Evolutionary conservation across 495 filamentous ascomycete genomes (phyloP).

Genomic region (Chaetomium cochliodes): DNA sequence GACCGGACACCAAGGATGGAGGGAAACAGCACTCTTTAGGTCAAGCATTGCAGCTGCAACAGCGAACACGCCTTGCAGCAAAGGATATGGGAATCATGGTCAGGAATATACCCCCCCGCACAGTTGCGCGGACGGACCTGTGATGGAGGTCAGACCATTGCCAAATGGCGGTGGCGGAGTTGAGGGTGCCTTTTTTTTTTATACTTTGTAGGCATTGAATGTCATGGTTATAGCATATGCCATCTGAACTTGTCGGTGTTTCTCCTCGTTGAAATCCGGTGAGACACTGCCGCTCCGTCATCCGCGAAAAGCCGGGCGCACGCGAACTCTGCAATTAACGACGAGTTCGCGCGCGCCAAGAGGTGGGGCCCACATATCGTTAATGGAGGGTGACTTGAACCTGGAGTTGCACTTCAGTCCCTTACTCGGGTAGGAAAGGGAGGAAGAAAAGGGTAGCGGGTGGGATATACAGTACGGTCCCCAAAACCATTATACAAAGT

Average conservation of each 20-base stretch:
- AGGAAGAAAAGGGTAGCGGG: not conserved
- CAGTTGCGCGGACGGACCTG: not conserved
- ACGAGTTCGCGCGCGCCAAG: constrained; percentile 12
- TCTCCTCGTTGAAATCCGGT: not conserved
- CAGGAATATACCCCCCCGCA: too few relatives aligned
- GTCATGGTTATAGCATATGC: not conserved
- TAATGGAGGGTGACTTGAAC: too few relatives aligned
- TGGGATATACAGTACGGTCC: too few relatives aligned
- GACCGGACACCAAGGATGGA: not conserved
- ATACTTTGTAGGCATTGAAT: not conserved
- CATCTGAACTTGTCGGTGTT: not conserved
- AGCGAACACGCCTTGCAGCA: not conserved
- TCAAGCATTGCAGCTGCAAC: not conserved
- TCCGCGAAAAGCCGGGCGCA: not conserved
- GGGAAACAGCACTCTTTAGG: constrained; percentile 22
- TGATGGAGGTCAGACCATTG: constrained; percentile 3
- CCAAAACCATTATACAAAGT: too few relatives aligned
- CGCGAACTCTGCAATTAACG: constrained; percentile 17
- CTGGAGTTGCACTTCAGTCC: too few relatives aligned
- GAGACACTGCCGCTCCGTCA: not conserved
- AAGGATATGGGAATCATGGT: not conserved
- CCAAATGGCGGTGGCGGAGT: not conserved
- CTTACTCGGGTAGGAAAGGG: too few relatives aligned
- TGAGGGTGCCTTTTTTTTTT: constrained; percentile 2
- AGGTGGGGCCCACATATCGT: constrained; percentile 20